Conservation (phyloP, 164 flowering plant genomes). For the Cinnamomum micranthum region DNA sequence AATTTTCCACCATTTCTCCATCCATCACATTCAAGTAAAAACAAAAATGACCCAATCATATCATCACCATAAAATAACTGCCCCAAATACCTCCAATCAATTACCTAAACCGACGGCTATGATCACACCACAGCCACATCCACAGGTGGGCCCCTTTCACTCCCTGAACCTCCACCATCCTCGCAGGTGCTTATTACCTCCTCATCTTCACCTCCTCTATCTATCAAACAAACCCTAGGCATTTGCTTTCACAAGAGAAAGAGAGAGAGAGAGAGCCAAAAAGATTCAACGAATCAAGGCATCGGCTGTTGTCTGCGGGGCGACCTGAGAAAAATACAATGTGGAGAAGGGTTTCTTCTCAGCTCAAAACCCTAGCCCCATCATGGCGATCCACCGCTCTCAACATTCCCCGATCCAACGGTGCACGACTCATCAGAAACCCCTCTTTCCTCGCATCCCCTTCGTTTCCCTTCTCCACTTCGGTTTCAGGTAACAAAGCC, state of each 20-base stretch:
- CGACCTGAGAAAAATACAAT: constrained; percentile 35
- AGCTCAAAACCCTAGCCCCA: constrained; percentile 42
- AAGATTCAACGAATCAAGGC: background rate
- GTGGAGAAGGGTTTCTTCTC: constrained; percentile 61
- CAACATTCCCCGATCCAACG: constrained; percentile 13
- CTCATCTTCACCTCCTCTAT: background rate
- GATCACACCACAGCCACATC: background rate
- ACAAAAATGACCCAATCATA: background rate
- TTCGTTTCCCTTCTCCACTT: constrained; percentile 3
- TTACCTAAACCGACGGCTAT: background rate
- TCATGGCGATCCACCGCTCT: constrained; percentile 26
- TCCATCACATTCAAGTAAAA: too few relatives aligned
- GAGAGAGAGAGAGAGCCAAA: constrained; percentile 1
- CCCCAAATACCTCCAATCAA: background rate
- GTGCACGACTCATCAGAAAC: constrained; percentile 7
- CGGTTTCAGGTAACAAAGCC: background rate
- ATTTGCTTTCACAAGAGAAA: background rate
- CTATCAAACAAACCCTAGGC: background rate
- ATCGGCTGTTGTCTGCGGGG: constrained; percentile 8
- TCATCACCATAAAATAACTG: background rate
- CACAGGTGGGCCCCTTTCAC: too few relatives aligned
- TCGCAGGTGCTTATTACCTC: background rate
- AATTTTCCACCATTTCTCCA: too few relatives aligned
- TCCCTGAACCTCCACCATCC: background rate
- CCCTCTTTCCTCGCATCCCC: constrained; percentile 23